Conservation (phyloP, 129 eudicot species). For the Tanacetum coccineum region DNA sequence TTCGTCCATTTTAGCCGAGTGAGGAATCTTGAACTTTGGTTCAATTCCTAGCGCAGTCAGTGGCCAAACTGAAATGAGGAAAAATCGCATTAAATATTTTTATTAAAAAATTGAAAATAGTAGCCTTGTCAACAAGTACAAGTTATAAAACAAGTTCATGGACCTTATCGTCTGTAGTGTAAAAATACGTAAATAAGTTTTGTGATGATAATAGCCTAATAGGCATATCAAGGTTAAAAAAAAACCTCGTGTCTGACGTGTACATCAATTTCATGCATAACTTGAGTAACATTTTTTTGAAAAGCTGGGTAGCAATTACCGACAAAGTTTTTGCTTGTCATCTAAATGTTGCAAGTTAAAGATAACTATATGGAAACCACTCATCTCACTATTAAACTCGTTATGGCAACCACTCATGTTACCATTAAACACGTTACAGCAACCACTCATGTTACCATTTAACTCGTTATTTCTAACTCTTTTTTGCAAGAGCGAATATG, state of each 20-base stretch:
- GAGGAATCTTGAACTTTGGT: slow-evolving; percentile 91
- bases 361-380: not conserved
- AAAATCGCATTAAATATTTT: not conserved
- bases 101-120: not conserved
- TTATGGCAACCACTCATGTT: not conserved
- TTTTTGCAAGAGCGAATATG: not conserved
- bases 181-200: too few species aligned
- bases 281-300: too few species aligned
- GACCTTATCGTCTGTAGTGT: not conserved
- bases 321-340: not conserved
- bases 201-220: too few species aligned
- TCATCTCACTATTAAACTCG: not conserved
- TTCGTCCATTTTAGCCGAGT: slow-evolving; percentile 88
- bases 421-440: not conserved
- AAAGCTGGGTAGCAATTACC: not conserved
- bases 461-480: too few species aligned
- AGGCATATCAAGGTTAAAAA: too few species aligned
- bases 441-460: not conserved
- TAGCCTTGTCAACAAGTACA: too few species aligned
- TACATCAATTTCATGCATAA: too few species aligned
- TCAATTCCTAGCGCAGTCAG: slow-evolving; percentile 90
- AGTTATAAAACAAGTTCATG: not conserved
- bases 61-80: slow-evolving; percentile 81
- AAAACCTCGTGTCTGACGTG: too few species aligned
- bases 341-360: not conserved